Evolutionary conservation across 2,329 filamentous ascomycete genomes (phyloP), one percentile per base, ranked within the genome.

Genomic region (Paraconiothyrium sp.): DNA sequence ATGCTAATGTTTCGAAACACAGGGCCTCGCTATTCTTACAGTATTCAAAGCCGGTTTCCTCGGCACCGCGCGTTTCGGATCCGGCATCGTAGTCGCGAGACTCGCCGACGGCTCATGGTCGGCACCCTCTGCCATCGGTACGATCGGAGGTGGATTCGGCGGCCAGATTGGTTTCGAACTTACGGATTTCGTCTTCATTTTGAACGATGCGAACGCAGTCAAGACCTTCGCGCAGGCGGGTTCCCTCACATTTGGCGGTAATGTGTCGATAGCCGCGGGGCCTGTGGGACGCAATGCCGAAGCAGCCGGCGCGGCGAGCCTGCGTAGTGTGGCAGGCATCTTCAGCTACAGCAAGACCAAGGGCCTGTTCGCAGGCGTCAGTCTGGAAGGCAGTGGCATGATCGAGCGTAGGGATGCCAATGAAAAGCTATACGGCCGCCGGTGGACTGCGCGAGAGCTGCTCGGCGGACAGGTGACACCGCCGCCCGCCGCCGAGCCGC

Each of bases 261-360:
- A 99, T 75, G 95, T 98, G 39, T 97, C 93, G 4, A 90, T 99
- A 71, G 95, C 95, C 20, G 95, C 95, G 7, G 95, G 95, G 1
- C 95, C 95, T 0, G 88, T 99, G 30, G 95, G 95, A 58, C 88
- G 95, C 72, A 98, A 97, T 79, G 95, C 94, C 49, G 95, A 99
- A 80, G 95, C 95, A 13, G 94, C 95, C 39, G 95, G 95, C 66
- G 94, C 94, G 14, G 95, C 95, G 8, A 97, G 92, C 69, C 85
- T 97, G 66, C 94, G 89, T 83, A 90, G 93, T 65, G 91, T 98
- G 9, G 92, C 94, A 0, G 95, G 92, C 57, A 90, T 99, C 54
- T 99, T 99, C 84, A 92, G 92, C 73, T 99, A 99, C 84, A 95
- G 91, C 78, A 98, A 97, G 82, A 99, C 95, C 13, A 98, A 97